Evolutionary conservation across 2,329 filamentous ascomycete genomes (phyloP).

Genomic region (Metarhizium brunneum): DNA sequence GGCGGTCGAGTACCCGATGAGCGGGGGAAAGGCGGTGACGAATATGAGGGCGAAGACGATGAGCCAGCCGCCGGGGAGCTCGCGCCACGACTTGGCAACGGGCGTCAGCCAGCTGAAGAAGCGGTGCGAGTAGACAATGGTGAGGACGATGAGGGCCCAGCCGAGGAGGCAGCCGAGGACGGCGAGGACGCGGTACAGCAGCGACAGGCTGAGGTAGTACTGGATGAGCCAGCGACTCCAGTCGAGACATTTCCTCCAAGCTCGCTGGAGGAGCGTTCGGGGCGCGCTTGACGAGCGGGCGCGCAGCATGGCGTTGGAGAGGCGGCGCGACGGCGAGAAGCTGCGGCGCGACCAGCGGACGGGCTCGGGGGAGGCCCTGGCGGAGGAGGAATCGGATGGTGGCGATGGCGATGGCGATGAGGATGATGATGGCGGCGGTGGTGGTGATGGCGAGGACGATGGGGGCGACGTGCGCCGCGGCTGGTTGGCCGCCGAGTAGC

Average conservation of each 20-base stretch:
- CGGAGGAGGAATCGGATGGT: not conserved
- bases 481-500: not conserved
- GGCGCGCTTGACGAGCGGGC: not conserved
- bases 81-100: constrained; percentile 66
- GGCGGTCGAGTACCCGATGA: constrained; percentile 79
- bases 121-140: constrained; percentile 67
- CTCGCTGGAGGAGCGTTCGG: constrained; percentile 31
- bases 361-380: not conserved
- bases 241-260: constrained; percentile 23
- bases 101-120: constrained; percentile 72
- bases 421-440: not conserved
- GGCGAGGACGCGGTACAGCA: constrained; percentile 53
- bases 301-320: constrained; percentile 23
- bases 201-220: constrained; percentile 46
- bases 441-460: not conserved
- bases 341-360: constrained; percentile 8
- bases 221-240: constrained; percentile 31
- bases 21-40: constrained; percentile 70
- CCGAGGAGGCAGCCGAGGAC: constrained; percentile 38
- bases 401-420: constrained; percentile 1
- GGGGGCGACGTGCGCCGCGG: not conserved
- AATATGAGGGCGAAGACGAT: constrained; percentile 71
- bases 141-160: constrained; percentile 53
- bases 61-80: constrained; percentile 60
- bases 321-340: constrained; percentile 19